Conservation (phyloP, 2,329 filamentous ascomycete species). For the Atkinsonella texensis region DNA sequence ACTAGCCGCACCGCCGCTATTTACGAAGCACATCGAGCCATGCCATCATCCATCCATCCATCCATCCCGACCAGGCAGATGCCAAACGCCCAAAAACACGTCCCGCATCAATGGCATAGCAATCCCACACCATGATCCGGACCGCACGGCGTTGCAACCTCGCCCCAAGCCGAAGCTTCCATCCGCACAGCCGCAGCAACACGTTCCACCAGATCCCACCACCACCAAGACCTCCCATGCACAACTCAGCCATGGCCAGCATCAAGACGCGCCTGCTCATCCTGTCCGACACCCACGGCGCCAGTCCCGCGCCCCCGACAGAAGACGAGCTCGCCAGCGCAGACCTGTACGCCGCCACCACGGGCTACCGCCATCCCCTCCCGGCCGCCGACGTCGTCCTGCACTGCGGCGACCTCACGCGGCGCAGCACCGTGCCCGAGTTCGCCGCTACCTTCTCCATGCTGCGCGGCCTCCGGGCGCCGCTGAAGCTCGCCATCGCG, state of each 20-base stretch:
- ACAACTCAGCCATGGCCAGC: constrained; percentile 1
- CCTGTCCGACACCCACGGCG: constrained; percentile 26
- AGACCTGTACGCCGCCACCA: constrained; percentile 8
- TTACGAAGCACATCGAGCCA: no score
- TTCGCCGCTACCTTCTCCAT: constrained; percentile 28
- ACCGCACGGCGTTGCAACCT: no score
- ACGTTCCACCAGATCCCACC: no score
- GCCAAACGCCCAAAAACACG: no score
- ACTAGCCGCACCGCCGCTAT: no score
- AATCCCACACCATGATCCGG: no score
- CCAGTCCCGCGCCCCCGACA: neutral
- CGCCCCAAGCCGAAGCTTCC: no score
- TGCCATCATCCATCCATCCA: no score
- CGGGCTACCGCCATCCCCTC: constrained; percentile 19
- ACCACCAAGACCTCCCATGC: no score
- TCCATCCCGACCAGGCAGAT: no score
- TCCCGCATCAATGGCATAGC: no score
- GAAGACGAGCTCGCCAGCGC: constrained; percentile 8
- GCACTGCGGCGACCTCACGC: constrained; percentile 41
- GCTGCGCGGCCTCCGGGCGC: constrained; percentile 30
- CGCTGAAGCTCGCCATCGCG: constrained; percentile 41
- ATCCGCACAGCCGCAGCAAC: no score
- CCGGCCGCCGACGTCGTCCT: constrained; percentile 34
- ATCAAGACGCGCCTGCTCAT: constrained; percentile 27
- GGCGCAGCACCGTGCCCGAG: constrained; percentile 27